These are phyloP conservation scores for Psilocybe azurescens DNA, from an alignment of 768 basidiomycete species.

Conservation along the genomic window DNA sequence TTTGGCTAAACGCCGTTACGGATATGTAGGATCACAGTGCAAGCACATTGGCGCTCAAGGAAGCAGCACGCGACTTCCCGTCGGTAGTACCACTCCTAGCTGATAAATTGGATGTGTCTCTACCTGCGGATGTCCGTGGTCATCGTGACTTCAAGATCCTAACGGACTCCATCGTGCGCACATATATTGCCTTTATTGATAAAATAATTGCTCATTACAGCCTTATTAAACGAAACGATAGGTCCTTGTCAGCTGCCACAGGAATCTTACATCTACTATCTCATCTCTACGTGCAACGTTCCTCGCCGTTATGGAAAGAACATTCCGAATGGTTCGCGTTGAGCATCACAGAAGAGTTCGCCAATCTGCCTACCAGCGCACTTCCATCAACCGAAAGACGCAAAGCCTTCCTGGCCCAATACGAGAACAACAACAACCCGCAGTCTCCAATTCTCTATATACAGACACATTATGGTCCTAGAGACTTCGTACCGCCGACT, in stretches of 20 bases:
- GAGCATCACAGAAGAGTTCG: slow-evolving; percentile 53
- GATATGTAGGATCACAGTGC: no score
- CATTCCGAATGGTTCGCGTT: slow-evolving; percentile 70
- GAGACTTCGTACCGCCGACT: slow-evolving; percentile 64
- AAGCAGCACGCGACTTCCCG: slow-evolving; percentile 82
- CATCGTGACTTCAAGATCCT: slow-evolving; percentile 73
- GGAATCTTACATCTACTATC: slow-evolving; percentile 79
- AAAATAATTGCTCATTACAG: not conserved
- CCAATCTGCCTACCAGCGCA: slow-evolving; percentile 36
- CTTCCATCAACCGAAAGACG: slow-evolving; percentile 39
- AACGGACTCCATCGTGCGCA: slow-evolving; percentile 70
- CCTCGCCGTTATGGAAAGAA: slow-evolving; percentile 83
- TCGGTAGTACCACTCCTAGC: slow-evolving; percentile 82
- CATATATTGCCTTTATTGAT: slow-evolving; percentile 6
- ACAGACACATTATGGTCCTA: slow-evolving; percentile 80
- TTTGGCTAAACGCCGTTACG: not conserved
- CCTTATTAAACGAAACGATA: slow-evolving; percentile 12
- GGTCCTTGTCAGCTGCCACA: slow-evolving; percentile 44
- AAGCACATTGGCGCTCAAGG: slow-evolving; percentile 71
- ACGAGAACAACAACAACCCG: slow-evolving; percentile 41
- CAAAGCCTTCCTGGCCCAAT: slow-evolving; percentile 42
- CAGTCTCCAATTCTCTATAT: slow-evolving; percentile 56
- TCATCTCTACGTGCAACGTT: slow-evolving; percentile 86
- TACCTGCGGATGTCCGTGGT: slow-evolving; percentile 61
- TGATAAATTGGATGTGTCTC: slow-evolving; percentile 80